Evolutionary conservation across 225 moss, liverwort and hornwort species (phyloP).

Genomic region (Straminergon stramineum): DNA sequence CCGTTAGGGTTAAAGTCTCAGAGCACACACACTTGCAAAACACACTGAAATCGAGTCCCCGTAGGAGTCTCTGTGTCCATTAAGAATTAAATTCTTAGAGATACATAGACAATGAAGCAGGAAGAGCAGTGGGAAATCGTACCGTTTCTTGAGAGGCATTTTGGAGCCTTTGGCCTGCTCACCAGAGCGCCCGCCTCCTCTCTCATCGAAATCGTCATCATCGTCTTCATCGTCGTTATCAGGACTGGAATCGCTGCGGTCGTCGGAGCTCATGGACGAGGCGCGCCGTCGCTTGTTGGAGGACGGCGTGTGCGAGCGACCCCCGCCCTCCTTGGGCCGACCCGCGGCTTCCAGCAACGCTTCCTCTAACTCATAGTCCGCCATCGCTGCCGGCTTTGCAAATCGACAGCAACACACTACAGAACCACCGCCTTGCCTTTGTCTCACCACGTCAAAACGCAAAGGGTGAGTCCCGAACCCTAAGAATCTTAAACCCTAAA

Average conservation of each 20-base stretch:
- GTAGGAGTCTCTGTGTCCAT: background rate
- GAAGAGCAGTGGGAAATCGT: background rate
- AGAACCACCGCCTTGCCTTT: background rate
- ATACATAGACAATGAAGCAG: background rate
- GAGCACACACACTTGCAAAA: background rate
- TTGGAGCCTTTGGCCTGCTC: constrained; percentile 71
- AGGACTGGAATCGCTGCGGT: constrained; percentile 76
- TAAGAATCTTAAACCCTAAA: background rate
- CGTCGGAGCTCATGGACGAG: constrained; percentile 78
- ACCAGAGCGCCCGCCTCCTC: constrained; percentile 52
- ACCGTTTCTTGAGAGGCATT: constrained; percentile 95
- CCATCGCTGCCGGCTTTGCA: constrained; percentile 29
- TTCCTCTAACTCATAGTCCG: constrained; percentile 79
- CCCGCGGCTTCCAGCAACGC: constrained; percentile 96
- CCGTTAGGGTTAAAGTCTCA: background rate
- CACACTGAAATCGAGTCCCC: background rate
- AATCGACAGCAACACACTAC: background rate
- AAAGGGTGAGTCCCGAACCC: background rate
- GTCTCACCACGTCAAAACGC: background rate
- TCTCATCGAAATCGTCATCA: constrained; percentile 61
- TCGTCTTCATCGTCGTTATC: constrained; percentile 70
- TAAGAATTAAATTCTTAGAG: background rate
- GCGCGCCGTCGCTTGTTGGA: constrained; percentile 65
- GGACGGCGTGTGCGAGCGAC: constrained; percentile 44
- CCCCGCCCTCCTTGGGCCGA: constrained; percentile 64